phyloP scores from a whole-genome alignment of 805 yeast genomes.

The Ogataea allantospora region DNA sequence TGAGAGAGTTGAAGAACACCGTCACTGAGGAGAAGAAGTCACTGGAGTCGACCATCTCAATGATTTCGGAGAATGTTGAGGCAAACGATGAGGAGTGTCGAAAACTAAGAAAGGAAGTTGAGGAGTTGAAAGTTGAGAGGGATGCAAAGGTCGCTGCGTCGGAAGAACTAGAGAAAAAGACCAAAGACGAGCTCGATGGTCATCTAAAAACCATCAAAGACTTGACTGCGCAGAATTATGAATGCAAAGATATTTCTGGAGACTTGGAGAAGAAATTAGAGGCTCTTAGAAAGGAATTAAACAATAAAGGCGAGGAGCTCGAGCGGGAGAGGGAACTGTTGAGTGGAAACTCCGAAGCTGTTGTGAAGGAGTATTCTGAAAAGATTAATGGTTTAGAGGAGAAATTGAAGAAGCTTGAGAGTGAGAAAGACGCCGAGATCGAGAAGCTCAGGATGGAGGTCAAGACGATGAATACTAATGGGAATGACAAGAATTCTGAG shows the following conservation, averaged over 20 bases:
- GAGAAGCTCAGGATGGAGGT: constrained; percentile 15
- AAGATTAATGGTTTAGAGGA: constrained; percentile 45
- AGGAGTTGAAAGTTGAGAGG: constrained; percentile 1
- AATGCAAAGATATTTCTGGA: constrained; percentile 20
- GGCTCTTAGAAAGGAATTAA: constrained; percentile 35
- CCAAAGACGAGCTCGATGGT: constrained; percentile 19
- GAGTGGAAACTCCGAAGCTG: constrained; percentile 48
- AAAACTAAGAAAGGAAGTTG: constrained; percentile 5
- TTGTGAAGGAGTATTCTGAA: constrained; percentile 47
- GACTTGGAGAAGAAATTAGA: constrained; percentile 32
- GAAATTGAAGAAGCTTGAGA: constrained; percentile 15
- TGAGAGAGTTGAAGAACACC: constrained; percentile 29
- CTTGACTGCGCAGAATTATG: constrained; percentile 20
- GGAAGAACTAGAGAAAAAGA: constrained; percentile 22
- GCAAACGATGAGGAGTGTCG: constrained; percentile 20
- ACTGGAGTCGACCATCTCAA: constrained; percentile 30
- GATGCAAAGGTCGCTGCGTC: background rate
- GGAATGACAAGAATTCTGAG: background rate
- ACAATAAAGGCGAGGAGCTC: constrained; percentile 41
- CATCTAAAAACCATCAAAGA: constrained; percentile 10
- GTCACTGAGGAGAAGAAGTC: constrained; percentile 34
- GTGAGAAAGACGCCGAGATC: constrained; percentile 14
- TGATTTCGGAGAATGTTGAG: constrained; percentile 35
- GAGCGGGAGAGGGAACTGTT: constrained; percentile 50
- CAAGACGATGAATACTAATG: background rate